These are phyloP conservation scores for Wickerhamiella galacta DNA, from an alignment of 805 yeast species.

Conservation along the genomic window DNA sequence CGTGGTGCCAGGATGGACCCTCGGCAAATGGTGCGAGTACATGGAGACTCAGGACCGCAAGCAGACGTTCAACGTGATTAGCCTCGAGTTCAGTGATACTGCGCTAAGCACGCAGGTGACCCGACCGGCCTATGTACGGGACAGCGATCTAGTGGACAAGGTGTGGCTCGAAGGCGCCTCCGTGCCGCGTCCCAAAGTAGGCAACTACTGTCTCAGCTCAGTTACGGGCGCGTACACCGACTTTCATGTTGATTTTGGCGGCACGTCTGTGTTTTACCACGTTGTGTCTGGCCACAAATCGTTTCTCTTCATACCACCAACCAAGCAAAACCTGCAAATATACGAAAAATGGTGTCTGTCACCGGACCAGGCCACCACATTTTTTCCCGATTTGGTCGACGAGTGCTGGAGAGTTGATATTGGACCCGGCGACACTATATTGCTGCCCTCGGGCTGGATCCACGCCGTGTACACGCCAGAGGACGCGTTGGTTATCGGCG, in stretches of 20 bases:
- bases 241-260: conserved; percentile 84
- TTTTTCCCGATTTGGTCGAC: conserved; percentile 41
- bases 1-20: conserved; percentile 39
- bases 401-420: conserved; percentile 41
- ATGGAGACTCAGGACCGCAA: conserved; percentile 38
- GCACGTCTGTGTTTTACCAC: conserved; percentile 81
- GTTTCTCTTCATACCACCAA: conserved; percentile 68
- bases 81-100: conserved; percentile 57
- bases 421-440: conserved; percentile 50
- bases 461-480: conserved; percentile 75
- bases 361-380: conserved; percentile 40
- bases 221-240: conserved; percentile 70
- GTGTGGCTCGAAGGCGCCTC: conserved; percentile 34
- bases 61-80: conserved; percentile 61
- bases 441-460: conserved; percentile 87
- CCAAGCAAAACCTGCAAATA: conserved; percentile 38
- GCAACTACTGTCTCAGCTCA: conserved; percentile 74
- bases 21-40: conserved; percentile 62
- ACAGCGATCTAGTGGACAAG: conserved; percentile 49
- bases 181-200: conserved; percentile 23
- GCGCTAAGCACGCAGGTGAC: conserved; percentile 32
- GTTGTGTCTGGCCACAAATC: conserved; percentile 58
- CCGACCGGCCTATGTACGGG: conserved; percentile 52
- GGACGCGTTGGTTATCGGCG: conserved; percentile 75
- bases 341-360: conserved; percentile 62